phyloP scores from a whole-genome alignment of 2,329 filamentous ascomycete genomes.

The Trichoderma koningiopsis region DNA sequence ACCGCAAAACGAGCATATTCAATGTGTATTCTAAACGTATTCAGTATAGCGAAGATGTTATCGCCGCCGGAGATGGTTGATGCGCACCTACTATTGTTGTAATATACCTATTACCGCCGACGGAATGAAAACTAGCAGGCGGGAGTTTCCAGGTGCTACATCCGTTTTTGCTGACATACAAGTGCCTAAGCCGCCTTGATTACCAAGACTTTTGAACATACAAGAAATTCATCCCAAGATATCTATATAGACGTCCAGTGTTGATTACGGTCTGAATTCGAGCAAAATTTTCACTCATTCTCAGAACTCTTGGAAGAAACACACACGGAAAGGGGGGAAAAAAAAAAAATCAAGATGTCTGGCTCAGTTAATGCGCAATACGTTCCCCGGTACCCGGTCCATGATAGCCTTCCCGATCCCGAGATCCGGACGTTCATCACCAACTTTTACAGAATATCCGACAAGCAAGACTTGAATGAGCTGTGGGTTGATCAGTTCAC shows the following conservation, averaged over 20 bases:
- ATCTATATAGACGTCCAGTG: neutral
- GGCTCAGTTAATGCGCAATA: slow-evolving; percentile 34
- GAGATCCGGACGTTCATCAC: slow-evolving; percentile 44
- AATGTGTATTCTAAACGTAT: neutral
- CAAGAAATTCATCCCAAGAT: neutral
- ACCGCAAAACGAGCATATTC: neutral
- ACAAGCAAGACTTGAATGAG: slow-evolving; percentile 45
- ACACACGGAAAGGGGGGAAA: no score
- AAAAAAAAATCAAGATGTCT: slow-evolving; percentile 24
- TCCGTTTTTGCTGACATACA: neutral
- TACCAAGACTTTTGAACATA: neutral
- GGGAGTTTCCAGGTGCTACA: neutral
- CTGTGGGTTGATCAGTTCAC: slow-evolving; percentile 48
- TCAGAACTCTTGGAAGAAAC: neutral
- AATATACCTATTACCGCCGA: neutral
- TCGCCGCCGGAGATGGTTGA: neutral
- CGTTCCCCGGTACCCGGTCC: slow-evolving; percentile 38
- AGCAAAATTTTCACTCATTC: neutral
- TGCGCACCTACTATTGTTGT: neutral
- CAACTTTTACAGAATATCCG: slow-evolving; percentile 49
- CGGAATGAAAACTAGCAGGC: neutral
- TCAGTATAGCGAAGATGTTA: neutral
- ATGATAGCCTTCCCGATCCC: slow-evolving; percentile 36
- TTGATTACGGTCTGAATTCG: neutral
- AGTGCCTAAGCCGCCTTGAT: neutral